Percentiles rank a stretch among this genome's conserved stretches.
Evolutionary conservation across 805 yeast species (phyloP).

Genomic region (Lipomyces starkeyi): DNA sequence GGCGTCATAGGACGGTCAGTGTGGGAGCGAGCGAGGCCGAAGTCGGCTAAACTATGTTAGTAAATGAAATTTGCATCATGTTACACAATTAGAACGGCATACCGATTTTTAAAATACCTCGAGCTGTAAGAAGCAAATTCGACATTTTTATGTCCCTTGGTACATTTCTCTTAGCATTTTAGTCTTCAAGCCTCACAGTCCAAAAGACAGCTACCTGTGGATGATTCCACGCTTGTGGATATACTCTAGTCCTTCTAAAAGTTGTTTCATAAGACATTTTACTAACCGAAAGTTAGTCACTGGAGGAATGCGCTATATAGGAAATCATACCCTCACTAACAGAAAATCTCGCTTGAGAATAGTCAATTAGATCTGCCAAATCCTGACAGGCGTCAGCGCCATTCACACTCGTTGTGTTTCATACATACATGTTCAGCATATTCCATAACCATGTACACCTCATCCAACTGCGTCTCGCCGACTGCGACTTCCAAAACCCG

Average conservation of each 20-base stretch:
- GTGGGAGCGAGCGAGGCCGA: conserved; percentile 45
- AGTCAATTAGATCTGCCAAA: conserved; percentile 32
- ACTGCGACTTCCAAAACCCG: conserved; percentile 86
- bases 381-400: conserved; percentile 14
- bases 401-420: not conserved
- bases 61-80: not conserved
- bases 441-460: conserved; percentile 85
- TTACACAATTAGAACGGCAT: not conserved
- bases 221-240: conserved; percentile 26
- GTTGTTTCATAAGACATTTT: conserved; percentile 33
- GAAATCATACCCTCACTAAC: conserved; percentile 25
- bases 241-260: conserved; percentile 32
- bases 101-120: conserved; percentile 37
- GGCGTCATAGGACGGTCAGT: conserved; percentile 33
- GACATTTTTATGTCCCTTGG: conserved; percentile 33
- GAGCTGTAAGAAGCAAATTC: conserved; percentile 29
- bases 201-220: conserved; percentile 20
- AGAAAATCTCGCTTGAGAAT: conserved; percentile 19
- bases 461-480: conserved; percentile 58
- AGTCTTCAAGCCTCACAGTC: not conserved
- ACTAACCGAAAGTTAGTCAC: not conserved
- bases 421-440: conserved; percentile 72
- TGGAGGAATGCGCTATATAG: not conserved
- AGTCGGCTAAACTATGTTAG: conserved; percentile 23
- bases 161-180: not conserved